Base-by-base conservation (phyloP, 2,329 filamentous ascomycete species). In the Cercospora sesami region DNA sequence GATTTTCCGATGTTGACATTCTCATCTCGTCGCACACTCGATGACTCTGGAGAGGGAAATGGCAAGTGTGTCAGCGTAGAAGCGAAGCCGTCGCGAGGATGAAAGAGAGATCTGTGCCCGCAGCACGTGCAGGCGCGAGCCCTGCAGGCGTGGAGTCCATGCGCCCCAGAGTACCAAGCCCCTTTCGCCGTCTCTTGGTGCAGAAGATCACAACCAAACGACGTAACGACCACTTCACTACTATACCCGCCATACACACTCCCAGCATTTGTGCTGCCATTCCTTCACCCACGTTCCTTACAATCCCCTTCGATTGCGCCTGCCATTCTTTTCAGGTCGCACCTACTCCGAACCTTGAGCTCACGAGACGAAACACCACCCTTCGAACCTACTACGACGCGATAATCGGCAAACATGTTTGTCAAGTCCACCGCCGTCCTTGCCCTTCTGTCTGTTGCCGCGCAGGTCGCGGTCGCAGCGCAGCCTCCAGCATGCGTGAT, bases 401-500 rank as follows among this genome's bases (percentile, higher is more conserved):
- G 53, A 58, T 33, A 58, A 33, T 33, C 28, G 53, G 57, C 57
- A 16, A 78, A 70, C 63, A 85, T 86, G 82, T 76, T 83, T 70
- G 78, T 81, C 76, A 83, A 82, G 75, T 78, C 80, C 45, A 75
- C 80, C 69, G 68, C 83, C 65, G 65, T 81, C 66, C 69, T 84
- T 65, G 80, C 82, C 67, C 73, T 85, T 66, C 76, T 85, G 73
- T 81, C 82, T 42, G 75, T 83, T 66, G 78, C 79, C 74, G 80
- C 80, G 71, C 75, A 81, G 65, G 76, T 81, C 67, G 79, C 79
- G 67, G 78, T 79, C 66, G 78, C 80, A n/a, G 73, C 79, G 30
- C 57, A 62, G 57, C 81, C 84, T 57, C 83, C 84, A 30, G 82
- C 82, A 64, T 86, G 85, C 75, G 78, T 86, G 57, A 78, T 86